phyloP scores from a whole-genome alignment of 192 early-diverging fungal species.

The Glomus cerebriforme region DNA sequence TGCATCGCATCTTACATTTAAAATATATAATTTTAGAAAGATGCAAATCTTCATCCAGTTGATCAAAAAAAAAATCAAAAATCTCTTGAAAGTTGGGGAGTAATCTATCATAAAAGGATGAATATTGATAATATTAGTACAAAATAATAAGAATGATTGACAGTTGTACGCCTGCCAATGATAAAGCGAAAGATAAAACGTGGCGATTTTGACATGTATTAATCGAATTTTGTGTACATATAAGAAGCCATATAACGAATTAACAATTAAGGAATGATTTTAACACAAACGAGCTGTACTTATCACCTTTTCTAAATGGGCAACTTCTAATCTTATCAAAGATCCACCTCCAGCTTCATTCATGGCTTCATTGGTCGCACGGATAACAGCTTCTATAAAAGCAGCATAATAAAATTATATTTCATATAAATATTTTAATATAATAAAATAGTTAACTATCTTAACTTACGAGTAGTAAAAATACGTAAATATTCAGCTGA shows the following conservation, averaged over 20 bases:
- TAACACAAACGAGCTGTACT: background rate
- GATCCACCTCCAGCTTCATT: background rate
- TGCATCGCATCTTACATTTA: background rate
- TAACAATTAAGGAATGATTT: background rate
- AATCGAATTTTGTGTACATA: background rate
- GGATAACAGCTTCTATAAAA: background rate
- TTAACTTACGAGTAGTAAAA: background rate
- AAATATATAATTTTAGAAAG: background rate
- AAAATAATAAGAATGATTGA: background rate
- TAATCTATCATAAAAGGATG: background rate
- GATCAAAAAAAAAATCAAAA: background rate
- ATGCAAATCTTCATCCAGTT: background rate
- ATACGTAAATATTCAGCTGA: conserved; percentile 7
- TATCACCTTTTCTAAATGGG: conserved; percentile 2
- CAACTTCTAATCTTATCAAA: background rate
- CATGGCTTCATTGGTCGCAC: background rate
- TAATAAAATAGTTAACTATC: background rate
- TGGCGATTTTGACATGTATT: too few species aligned
- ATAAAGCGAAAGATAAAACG: too few species aligned
- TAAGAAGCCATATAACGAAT: background rate
- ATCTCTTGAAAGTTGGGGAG: background rate
- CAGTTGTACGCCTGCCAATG: too few species aligned
- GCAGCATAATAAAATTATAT: background rate
- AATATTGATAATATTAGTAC: background rate
- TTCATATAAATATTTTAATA: background rate